Base-by-base conservation (phyloP, 2,329 filamentous ascomycete species). In the Paecilomyces dactylethromorphus region DNA sequence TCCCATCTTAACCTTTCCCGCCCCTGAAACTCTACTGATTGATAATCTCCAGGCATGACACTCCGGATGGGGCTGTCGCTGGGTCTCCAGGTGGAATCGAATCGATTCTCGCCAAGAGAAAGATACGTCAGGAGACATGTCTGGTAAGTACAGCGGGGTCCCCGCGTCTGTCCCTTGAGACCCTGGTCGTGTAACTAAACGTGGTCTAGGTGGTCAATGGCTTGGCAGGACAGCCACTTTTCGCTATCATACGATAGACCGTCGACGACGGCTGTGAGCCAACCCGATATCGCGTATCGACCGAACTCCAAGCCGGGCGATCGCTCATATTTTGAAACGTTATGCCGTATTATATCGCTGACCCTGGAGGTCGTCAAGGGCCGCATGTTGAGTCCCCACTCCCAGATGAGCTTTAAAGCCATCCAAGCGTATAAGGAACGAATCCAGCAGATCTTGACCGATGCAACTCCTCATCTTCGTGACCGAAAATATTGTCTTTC, bases 191-290 rank as follows among this genome's bases (percentile, higher is more conserved):
- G 13, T 29, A 39, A 52, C 33, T 55, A 60, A 52, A 62, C 39
- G 5, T 18, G 21, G 22, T 26, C 21, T 26, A 81, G 79, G 79
- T 87, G 84, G 84, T 83, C 83, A 1, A 78, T 87, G 63, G 78
- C 86, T 32, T 87, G 84, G 84, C 84, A 87, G 66, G 84, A 87
- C 64, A 85, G 82, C 58, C 76, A 87, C 53, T 79, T 87, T 24
- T 86, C 84, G 8, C 80, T 87, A 32, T 86, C 84, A 2, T 87
- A 86, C 65, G 84, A 87, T 64, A 74, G 84, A 39, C 79, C 79
- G 1, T 83, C 82, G 1, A 82, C 81, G 13, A 80, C 76, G 26
- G 82, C 82, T 5, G 80, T 83, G n/a, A 74, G 78, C 56, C 79
- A 80, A 60, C 77, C 78, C 1, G 77, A 79, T 53, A 82, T 82